Percentiles rank a stretch among this genome's conserved stretches.
Evolutionary conservation across 169 alveolate species (phyloP).

Genomic region (Eimeria falciformis): DNA sequence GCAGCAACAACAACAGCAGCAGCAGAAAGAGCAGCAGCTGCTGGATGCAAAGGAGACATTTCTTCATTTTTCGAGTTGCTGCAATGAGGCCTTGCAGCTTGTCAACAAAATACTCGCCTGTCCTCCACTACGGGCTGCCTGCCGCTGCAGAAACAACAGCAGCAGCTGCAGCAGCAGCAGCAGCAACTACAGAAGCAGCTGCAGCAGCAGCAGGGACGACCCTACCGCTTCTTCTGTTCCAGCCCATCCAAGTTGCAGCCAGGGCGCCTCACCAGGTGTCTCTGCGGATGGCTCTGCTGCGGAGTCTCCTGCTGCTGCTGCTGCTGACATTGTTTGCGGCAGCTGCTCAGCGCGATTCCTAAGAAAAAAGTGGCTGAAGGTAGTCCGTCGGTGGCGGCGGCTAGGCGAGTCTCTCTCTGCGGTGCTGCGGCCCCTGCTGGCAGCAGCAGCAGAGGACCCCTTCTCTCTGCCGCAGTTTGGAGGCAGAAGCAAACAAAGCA

Average conservation of each 20-base stretch:
- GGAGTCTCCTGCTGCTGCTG: background rate
- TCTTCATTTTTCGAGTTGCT: background rate
- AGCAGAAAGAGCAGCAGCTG: background rate
- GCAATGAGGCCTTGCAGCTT: constrained; percentile 8
- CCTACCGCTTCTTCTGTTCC: background rate
- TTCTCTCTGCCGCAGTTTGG: background rate
- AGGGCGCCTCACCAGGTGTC: background rate
- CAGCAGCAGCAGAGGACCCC: background rate
- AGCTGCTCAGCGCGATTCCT: constrained; percentile 7
- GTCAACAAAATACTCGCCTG: background rate
- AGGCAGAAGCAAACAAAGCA: background rate
- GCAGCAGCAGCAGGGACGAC: background rate
- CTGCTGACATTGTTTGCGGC: constrained; percentile 32
- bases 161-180: background rate
- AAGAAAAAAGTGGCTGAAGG: background rate
- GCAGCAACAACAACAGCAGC: background rate
- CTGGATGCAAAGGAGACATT: background rate
- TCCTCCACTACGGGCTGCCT: background rate
- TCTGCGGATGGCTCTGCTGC: constrained; percentile 46
- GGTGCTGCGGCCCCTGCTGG: constrained; percentile 7
- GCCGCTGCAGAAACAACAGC: constrained; percentile 3
- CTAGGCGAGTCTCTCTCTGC: background rate
- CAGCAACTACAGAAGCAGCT: background rate
- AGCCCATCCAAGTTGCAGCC: background rate
- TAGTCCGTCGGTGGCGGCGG: background rate